Conservation (phyloP, 2,329 filamentous ascomycete genomes). For the Colletotrichum endophyticum region DNA sequence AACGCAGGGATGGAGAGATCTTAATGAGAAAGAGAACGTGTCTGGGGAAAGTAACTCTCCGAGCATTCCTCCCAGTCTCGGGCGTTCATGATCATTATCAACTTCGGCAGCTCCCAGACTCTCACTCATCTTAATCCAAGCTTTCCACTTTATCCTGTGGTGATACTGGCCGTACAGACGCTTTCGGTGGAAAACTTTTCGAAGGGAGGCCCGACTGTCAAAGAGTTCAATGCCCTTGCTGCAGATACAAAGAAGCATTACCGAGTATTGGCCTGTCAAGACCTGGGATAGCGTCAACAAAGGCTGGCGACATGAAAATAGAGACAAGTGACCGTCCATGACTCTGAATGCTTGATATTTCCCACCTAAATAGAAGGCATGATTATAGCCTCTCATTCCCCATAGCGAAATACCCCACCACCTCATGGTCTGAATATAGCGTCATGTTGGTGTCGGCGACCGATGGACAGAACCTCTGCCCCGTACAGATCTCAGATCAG, state of each 20-base stretch:
- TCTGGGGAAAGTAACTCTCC: background rate
- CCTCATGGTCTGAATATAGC: background rate
- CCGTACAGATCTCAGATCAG: conserved; percentile 9
- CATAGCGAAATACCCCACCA: background rate
- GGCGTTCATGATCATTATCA: background rate
- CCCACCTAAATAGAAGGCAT: background rate
- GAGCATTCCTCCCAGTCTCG: background rate
- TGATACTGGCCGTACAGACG: background rate
- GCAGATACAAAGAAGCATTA: background rate
- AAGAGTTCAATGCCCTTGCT: background rate
- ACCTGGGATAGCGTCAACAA: background rate
- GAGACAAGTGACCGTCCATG: background rate
- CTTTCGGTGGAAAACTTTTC: background rate
- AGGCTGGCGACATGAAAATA: background rate
- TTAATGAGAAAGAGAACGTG: background rate
- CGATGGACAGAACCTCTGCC: conserved; percentile 4
- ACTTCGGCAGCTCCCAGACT: background rate
- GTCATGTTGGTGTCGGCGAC: background rate
- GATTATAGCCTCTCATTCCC: background rate
- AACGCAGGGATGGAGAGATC: background rate
- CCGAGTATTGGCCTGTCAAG: background rate
- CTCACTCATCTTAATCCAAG: background rate
- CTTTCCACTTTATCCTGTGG: background rate
- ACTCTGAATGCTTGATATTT: background rate
- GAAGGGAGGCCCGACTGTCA: background rate